These are phyloP conservation scores for Macrophomina pseudophaseolina DNA, from an alignment of 2,329 filamentous ascomycete genomes.

Conservation along the genomic window DNA sequence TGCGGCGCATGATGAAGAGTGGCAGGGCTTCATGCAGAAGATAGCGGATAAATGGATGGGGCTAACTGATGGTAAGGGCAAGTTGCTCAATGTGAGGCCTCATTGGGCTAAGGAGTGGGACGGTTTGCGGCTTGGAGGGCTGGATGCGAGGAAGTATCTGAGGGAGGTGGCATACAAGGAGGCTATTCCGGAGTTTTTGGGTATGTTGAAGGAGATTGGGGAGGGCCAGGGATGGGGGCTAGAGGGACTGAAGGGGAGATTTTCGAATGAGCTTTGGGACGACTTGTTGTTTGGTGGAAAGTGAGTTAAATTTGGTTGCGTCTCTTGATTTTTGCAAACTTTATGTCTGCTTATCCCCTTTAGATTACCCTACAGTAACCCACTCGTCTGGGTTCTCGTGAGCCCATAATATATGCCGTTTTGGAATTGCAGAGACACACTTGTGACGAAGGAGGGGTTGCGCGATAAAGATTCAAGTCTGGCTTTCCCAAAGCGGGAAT, in stretches of 20 bases:
- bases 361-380: background rate
- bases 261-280: slow-evolving; percentile 52
- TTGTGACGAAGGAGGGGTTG: too few species aligned
- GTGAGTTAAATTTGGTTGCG: background rate
- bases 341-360: background rate
- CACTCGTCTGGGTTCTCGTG: too few species aligned
- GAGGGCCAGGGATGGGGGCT: slow-evolving; percentile 48
- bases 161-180: slow-evolving; percentile 48
- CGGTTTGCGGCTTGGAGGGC: slow-evolving; percentile 35
- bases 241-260: slow-evolving; percentile 44
- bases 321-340: background rate
- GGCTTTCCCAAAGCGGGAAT: background rate
- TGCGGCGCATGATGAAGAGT: slow-evolving; percentile 45
- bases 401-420: too few species aligned
- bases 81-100: slow-evolving; percentile 44
- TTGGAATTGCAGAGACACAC: too few species aligned
- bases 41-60: slow-evolving; percentile 51
- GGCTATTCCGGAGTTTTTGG: slow-evolving; percentile 46
- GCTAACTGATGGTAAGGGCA: slow-evolving; percentile 26
- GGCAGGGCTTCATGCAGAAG: slow-evolving; percentile 49
- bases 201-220: slow-evolving; percentile 44
- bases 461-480: too few species aligned
- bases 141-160: slow-evolving; percentile 40
- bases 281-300: slow-evolving; percentile 31
- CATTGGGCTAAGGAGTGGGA: slow-evolving; percentile 57